Conservation (phyloP, 2,329 filamentous ascomycete species). For the Sclerotinia nivalis region DNA sequence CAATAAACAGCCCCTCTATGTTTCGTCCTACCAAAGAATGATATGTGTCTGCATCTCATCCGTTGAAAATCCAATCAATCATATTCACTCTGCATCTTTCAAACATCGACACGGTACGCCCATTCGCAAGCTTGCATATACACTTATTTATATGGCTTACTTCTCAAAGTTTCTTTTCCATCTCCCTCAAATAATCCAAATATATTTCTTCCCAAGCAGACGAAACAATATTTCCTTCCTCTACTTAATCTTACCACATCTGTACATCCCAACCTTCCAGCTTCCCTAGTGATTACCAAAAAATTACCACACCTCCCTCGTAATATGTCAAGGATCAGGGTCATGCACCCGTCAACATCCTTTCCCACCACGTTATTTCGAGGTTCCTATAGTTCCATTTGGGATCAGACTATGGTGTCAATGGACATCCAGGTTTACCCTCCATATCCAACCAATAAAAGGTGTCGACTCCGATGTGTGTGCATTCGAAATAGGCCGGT, state of each 20-base stretch:
- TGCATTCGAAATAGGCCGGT: background rate
- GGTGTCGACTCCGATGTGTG: background rate
- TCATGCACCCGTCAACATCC: slow-evolving; percentile 17
- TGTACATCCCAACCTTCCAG: background rate
- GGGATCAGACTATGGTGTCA: slow-evolving; percentile 20
- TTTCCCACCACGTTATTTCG: slow-evolving; percentile 22
- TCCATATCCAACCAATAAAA: background rate
- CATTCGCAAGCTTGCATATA: slow-evolving; percentile 1
- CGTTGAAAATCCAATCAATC: background rate
- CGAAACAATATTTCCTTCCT: too few relatives aligned
- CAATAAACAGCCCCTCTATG: background rate
- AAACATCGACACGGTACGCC: background rate
- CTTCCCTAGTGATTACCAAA: background rate
- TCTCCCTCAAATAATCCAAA: background rate
- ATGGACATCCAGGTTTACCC: background rate
- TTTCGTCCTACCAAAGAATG: background rate
- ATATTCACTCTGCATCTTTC: background rate
- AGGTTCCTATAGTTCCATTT: slow-evolving; percentile 14
- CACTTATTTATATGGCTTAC: background rate
- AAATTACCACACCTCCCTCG: background rate
- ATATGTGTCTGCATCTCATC: background rate
- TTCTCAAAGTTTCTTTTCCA: background rate
- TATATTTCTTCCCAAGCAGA: background rate
- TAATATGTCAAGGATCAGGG: slow-evolving; percentile 19
- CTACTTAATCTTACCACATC: background rate